A percentile compares a stretch with the other conserved stretches of the same genome.
phyloP scores from a whole-genome alignment of 495 filamentous ascomycete genomes.

The Hypomontagnella monticulosa region DNA sequence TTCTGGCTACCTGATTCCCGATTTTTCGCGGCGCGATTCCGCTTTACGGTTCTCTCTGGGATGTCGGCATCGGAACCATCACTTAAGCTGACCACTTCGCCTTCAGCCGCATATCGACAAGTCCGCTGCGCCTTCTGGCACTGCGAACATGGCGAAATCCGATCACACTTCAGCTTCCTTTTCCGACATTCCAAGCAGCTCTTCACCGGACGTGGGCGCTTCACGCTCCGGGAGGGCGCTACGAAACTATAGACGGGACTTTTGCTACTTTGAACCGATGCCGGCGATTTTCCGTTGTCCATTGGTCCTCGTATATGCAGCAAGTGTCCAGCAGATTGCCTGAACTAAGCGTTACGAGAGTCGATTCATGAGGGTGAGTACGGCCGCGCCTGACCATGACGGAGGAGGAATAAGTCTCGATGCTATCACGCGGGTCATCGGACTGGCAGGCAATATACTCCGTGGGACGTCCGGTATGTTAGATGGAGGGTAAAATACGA shows the following conservation, averaged over 20 bases:
- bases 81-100: conserved; percentile 44
- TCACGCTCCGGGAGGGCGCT: conserved; percentile 47
- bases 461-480: background rate
- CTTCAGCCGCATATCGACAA: conserved; percentile 50
- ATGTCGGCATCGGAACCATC: conserved; percentile 50
- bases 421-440: conserved; percentile 29
- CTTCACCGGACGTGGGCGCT: conserved; percentile 56
- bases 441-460: conserved; percentile 2
- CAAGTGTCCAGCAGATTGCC: conserved; percentile 10
- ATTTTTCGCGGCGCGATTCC: conserved; percentile 32
- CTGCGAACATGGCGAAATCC: conserved; percentile 64
- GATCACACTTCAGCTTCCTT: conserved; percentile 68
- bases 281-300: conserved; percentile 36
- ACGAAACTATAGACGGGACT: conserved; percentile 34
- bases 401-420: conserved; percentile 8
- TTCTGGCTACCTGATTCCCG: conserved; percentile 26
- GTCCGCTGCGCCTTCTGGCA: conserved; percentile 61
- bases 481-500: conserved; percentile 10
- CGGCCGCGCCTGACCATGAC: conserved; percentile 32
- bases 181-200: conserved; percentile 61
- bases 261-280: conserved; percentile 32
- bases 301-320: conserved; percentile 15
- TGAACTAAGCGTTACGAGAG: conserved; percentile 12
- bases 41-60: conserved; percentile 46
- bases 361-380: conserved; percentile 34